A percentile compares a stretch with the other conserved stretches of the same genome.
phyloP scores from a whole-genome alignment of 2,329 filamentous ascomycete species.

The Huntiella savannae region DNA sequence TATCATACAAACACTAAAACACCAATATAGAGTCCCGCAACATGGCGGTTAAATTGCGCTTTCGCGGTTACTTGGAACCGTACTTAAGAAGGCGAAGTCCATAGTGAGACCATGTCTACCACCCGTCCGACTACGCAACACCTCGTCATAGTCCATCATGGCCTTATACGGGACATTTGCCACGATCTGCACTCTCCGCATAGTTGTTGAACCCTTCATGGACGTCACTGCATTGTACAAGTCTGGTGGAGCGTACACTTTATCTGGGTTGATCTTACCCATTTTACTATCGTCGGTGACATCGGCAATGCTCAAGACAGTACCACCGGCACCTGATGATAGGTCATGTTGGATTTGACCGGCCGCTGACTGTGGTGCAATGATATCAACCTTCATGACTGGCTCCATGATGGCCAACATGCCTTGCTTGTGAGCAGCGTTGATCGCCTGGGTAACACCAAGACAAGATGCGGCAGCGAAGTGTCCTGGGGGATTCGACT shows the following conservation, averaged over 20 bases:
- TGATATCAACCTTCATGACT: constrained; percentile 78
- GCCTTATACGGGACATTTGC: constrained; percentile 86
- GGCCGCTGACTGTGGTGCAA: constrained; percentile 63
- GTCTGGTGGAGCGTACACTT: constrained; percentile 73
- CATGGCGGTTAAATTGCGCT: constrained; percentile 14
- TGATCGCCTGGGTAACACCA: constrained; percentile 52
- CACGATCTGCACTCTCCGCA: constrained; percentile 44
- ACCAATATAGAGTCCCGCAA: too few species aligned
- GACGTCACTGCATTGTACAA: constrained; percentile 50
- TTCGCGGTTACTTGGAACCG: constrained; percentile 34
- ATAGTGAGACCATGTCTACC: constrained; percentile 49
- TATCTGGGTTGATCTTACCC: too few species aligned
- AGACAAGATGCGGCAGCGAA: constrained; percentile 40
- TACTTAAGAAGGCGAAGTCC: constrained; percentile 38
- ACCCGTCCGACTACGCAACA: constrained; percentile 71
- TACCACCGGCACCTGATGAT: constrained; percentile 49
- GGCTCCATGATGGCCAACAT: constrained; percentile 65
- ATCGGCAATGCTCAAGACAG: constrained; percentile 52
- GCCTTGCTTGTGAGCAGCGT: constrained; percentile 32
- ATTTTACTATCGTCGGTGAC: constrained; percentile 22
- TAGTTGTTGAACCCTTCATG: constrained; percentile 29
- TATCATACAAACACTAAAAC: too few species aligned
- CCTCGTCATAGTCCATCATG: constrained; percentile 87
- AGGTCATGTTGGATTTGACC: constrained; percentile 72
- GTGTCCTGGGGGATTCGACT: constrained; percentile 47